phyloP scores from a whole-genome alignment of 1,139 yeast genomes.

The Suhomyces bribrorum region DNA sequence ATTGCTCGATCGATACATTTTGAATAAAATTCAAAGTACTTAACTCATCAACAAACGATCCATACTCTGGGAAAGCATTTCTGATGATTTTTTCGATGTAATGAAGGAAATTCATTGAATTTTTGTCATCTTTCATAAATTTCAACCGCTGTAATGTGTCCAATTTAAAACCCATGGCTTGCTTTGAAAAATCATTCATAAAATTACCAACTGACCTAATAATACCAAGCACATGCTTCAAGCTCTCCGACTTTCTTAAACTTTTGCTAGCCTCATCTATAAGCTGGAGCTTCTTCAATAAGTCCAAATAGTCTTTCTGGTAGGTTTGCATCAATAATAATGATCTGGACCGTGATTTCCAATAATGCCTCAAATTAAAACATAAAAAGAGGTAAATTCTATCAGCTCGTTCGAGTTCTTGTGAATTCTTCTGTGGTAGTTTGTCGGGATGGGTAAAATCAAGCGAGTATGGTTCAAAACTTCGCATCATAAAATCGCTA shows the following conservation, averaged over 20 bases:
- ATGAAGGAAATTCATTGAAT: slow-evolving; percentile 79
- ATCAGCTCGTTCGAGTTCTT: slow-evolving; percentile 77
- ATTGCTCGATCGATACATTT: slow-evolving; percentile 73
- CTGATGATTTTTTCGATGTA: slow-evolving; percentile 82
- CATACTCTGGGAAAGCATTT: slow-evolving; percentile 73
- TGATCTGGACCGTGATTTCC: slow-evolving; percentile 86
- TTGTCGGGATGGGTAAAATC: slow-evolving; percentile 43
- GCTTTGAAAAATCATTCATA: slow-evolving; percentile 83
- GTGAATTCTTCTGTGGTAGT: slow-evolving; percentile 58
- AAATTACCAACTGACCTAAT: slow-evolving; percentile 87
- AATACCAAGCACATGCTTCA: slow-evolving; percentile 68
- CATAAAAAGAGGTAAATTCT: slow-evolving; percentile 75
- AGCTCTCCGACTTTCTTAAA: slow-evolving; percentile 61
- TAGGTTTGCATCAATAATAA: slow-evolving; percentile 66
- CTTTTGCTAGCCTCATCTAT: slow-evolving; percentile 69
- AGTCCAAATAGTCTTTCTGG: slow-evolving; percentile 72
- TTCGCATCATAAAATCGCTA: slow-evolving; percentile 64
- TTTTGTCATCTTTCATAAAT: slow-evolving; percentile 81
- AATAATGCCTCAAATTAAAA: slow-evolving; percentile 75
- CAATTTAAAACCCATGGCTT: slow-evolving; percentile 81
- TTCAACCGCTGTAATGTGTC: slow-evolving; percentile 81
- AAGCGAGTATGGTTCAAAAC: slow-evolving; percentile 70
- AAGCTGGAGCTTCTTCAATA: slow-evolving; percentile 59
- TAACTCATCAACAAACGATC: slow-evolving; percentile 76
- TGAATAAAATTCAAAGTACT: slow-evolving; percentile 61